These are phyloP conservation scores for Melastoma malabathricum DNA, from an alignment of 345 rosid genomes.

Conservation along the genomic window DNA sequence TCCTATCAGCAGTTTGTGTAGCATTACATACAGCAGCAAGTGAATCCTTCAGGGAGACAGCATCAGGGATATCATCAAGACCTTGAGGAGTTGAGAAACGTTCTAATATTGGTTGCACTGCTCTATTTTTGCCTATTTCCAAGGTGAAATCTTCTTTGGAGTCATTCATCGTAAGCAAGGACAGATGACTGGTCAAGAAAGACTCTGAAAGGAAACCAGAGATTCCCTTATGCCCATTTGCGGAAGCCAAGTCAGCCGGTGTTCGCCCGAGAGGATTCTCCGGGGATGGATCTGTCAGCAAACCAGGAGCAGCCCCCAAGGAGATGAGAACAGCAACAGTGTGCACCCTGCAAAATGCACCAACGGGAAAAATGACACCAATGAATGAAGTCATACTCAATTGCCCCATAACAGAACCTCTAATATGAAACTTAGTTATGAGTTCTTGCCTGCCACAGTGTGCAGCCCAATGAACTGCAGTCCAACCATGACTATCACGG, in stretches of 20 bases:
- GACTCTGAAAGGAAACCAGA: constrained; percentile 55
- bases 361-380: constrained; percentile 3
- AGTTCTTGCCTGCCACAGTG: constrained; percentile 43
- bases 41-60: constrained; percentile 42
- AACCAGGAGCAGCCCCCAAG: constrained; percentile 41
- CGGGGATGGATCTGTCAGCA: constrained; percentile 50
- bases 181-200: constrained; percentile 27
- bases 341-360: constrained; percentile 34
- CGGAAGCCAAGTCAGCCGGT: constrained; percentile 53
- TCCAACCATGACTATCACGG: constrained; percentile 46
- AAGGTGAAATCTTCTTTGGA: constrained; percentile 9
- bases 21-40: constrained; percentile 60
- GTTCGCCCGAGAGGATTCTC: constrained; percentile 45
- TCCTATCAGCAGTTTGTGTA: constrained; percentile 45
- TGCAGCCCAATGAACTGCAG: constrained; percentile 64
- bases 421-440: too few relatives aligned
- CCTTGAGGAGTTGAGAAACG: constrained; percentile 45
- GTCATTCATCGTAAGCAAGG: constrained; percentile 21
- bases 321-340: constrained; percentile 37
- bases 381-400: neutral
- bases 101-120: constrained; percentile 54
- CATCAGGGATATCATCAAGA: constrained; percentile 42
- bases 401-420: too few relatives aligned
- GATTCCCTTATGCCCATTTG: constrained; percentile 53
- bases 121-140: constrained; percentile 23